phyloP scores from a whole-genome alignment of 2,329 filamentous ascomycete species.

The Neurospora sp. region DNA sequence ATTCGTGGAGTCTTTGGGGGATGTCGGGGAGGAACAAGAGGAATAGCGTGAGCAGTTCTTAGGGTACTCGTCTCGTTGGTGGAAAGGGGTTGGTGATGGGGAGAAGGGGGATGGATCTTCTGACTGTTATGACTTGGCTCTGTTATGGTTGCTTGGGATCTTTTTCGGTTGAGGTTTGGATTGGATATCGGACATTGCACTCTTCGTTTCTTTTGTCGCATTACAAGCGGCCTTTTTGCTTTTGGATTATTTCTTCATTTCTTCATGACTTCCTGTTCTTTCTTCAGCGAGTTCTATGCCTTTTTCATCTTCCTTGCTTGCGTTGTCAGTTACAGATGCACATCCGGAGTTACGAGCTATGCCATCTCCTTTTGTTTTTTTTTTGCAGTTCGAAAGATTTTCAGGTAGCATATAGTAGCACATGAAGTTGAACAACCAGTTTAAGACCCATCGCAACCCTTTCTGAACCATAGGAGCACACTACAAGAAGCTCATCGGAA shows the following conservation, averaged over 20 bases:
- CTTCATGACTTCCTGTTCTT: background rate
- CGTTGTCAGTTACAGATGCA: background rate
- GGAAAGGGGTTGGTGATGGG: no score
- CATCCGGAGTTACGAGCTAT: background rate
- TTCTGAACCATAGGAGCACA: no score
- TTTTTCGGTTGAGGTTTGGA: no score
- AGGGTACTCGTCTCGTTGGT: no score
- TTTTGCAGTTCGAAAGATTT: no score
- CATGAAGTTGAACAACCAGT: no score
- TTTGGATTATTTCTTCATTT: background rate
- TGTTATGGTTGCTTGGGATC: no score
- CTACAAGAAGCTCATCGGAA: no score
- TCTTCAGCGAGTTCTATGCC: background rate
- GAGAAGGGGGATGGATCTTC: no score
- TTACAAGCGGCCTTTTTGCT: background rate
- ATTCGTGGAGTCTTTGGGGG: background rate
- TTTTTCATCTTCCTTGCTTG: background rate
- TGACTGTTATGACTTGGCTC: no score
- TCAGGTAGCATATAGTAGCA: no score
- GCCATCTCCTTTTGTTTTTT: background rate
- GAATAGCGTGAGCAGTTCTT: background rate
- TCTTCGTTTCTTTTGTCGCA: background rate
- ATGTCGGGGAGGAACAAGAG: background rate
- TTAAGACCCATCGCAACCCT: no score
- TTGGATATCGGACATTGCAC: background rate